Conservation (phyloP, 345 rosid species). For the Rhizophora mangle region DNA sequence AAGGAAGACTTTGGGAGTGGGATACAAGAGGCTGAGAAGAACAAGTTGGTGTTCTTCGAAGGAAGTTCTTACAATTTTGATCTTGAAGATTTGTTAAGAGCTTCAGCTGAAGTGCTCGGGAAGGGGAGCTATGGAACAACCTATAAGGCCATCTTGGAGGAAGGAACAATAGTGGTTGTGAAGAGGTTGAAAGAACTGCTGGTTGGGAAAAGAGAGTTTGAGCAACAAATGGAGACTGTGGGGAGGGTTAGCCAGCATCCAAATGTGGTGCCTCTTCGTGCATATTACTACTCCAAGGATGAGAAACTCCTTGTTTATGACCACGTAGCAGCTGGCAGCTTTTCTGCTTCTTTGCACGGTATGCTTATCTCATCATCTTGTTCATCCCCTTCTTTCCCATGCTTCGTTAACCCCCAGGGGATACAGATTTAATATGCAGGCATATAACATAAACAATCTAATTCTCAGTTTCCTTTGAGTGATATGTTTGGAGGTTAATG, state of each 20-base stretch:
- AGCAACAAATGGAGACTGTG: slow-evolving; percentile 83
- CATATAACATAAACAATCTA: no score
- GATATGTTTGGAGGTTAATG: no score
- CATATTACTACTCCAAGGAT: slow-evolving; percentile 89
- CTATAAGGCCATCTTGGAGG: slow-evolving; percentile 88
- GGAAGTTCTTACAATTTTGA: slow-evolving; percentile 77
- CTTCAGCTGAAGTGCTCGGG: slow-evolving; percentile 95
- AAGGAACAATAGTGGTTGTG: slow-evolving; percentile 80
- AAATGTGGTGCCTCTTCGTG: slow-evolving; percentile 82
- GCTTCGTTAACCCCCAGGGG: no score
- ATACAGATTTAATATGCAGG: no score
- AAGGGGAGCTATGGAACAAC: slow-evolving; percentile 94
- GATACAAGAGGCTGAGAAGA: slow-evolving; percentile 90
- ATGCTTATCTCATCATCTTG: slow-evolving; percentile 14
- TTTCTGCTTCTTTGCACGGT: slow-evolving; percentile 72
- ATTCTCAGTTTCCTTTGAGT: no score
- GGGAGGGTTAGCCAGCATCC: slow-evolving; percentile 68
- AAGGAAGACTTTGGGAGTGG: slow-evolving; percentile 91
- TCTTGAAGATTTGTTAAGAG: slow-evolving; percentile 86
- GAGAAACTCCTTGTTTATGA: slow-evolving; percentile 91
- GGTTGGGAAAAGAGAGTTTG: slow-evolving; percentile 82
- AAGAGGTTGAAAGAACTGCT: slow-evolving; percentile 79
- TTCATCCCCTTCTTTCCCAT: neutral
- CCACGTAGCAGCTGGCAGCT: slow-evolving; percentile 59
- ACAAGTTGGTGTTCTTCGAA: slow-evolving; percentile 89